These are phyloP conservation scores for Paraurostyla sp. DNA, from an alignment of 73 alveolate genomes.

Conservation along the genomic window DNA sequence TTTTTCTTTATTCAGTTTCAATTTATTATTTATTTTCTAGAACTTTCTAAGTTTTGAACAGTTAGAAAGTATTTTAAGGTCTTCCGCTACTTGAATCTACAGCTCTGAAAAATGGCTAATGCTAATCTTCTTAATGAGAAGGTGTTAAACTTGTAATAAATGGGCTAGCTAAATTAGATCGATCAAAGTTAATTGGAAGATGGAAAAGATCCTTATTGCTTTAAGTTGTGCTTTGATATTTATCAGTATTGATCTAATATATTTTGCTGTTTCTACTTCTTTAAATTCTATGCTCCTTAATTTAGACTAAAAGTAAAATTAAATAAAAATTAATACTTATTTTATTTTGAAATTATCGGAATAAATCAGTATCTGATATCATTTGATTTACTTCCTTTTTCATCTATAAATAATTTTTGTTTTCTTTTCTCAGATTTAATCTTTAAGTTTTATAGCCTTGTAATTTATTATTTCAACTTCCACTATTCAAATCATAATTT, in stretches of 20 bases:
- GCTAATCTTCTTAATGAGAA: too few relatives aligned
- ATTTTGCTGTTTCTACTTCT: background rate
- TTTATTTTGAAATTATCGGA: background rate
- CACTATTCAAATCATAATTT: background rate
- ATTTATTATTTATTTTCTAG: background rate
- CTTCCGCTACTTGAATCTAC: background rate
- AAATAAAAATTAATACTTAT: background rate
- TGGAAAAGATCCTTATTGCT: background rate
- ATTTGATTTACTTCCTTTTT: conserved; percentile 14
- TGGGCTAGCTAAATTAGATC: too few relatives aligned
- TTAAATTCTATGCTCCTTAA: background rate
- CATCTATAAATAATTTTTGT: conserved; percentile 5
- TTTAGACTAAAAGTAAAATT: background rate
- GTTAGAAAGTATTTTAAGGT: background rate
- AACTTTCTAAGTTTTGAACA: background rate
- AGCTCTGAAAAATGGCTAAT: too few relatives aligned
- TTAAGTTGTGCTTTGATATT: background rate
- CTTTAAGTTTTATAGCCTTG: background rate
- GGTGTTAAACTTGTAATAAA: too few relatives aligned
- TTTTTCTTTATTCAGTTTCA: conserved; percentile 8
- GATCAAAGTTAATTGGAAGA: background rate
- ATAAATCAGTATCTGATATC: background rate
- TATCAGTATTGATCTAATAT: too few relatives aligned
- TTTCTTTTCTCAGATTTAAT: background rate
- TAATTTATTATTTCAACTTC: background rate